Base-by-base conservation (phyloP, 2,329 filamentous ascomycete genomes). In the Rutstroemia sp. region DNA sequence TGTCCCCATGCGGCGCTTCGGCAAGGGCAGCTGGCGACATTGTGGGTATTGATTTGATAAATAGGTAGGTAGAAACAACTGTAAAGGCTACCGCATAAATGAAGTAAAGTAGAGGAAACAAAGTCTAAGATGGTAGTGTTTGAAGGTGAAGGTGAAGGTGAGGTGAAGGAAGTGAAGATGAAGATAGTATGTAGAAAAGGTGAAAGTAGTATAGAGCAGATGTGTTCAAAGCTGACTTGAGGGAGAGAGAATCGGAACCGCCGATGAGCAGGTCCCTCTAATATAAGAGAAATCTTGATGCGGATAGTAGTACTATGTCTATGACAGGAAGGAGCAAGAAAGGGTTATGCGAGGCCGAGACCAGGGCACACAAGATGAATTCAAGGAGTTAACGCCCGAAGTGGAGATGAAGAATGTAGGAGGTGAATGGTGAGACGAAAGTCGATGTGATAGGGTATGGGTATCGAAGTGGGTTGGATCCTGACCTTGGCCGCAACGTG, bases 21-120 rank as follows among this genome's bases (percentile, higher is more conserved):
- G 30, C 48, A 44, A 56, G 52, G 40, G 54, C 54, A 52, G 30
- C 47, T 46, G 54, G 54, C 40, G 54, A 52, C 54, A 56, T 56
- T 17, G 10, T 56, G 38, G 38, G 44, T 34, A 10, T 21, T 42
- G 14, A 23, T 12, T 14, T 46, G n/a, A 12, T 40, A 16, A 40
- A 16, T 27, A 27, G 25, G 3, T 42, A 42, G 16, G 16, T 17
- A 23, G 23, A 23, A 39, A 39, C 2, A 23, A 25, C 4, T 21
- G 42, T 46, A 23, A 46, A 46, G 7, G 7, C 19, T 46, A 14
- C 21, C 4, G 42, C 19, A 46, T 55, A 23, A 21, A 39, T 25
- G 38, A 50, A 36, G 9, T 34, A 34, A 19, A 14, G 21, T 8
- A 42, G 8, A 36, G 25, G 5, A 5, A 42, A 44, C 40, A 38